A percentile compares a stretch with the other conserved stretches of the same genome.
Conservation (phyloP, 225 moss, liverwort and hornwort genomes). For the Marchantia polymorpha region DNA sequence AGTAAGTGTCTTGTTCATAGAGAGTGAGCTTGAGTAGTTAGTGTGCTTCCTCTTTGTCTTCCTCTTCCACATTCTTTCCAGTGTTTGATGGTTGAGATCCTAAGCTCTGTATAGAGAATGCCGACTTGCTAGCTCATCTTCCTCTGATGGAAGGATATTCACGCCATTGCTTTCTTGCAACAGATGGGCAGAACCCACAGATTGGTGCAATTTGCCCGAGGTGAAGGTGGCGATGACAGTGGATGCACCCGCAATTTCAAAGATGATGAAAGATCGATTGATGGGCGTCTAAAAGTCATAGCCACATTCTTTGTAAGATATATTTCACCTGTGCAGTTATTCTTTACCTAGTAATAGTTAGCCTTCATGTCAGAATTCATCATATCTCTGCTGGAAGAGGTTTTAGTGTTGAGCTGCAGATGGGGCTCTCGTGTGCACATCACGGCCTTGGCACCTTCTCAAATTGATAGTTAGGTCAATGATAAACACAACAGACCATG, state of each 20-base stretch:
- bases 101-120: neutral
- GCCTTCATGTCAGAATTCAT: too few relatives aligned
- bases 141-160: neutral
- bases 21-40: neutral
- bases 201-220: constrained; percentile 71
- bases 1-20: constrained; percentile 32
- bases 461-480: too few relatives aligned
- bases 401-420: too few relatives aligned
- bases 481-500: too few relatives aligned
- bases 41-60: too few relatives aligned
- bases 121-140: neutral
- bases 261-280: constrained; percentile 70
- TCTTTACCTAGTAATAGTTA: too few relatives aligned
- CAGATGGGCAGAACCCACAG: constrained; percentile 78
- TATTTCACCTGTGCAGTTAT: too few relatives aligned
- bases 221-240: constrained; percentile 95
- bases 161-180: neutral
- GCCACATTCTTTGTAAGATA: too few relatives aligned
- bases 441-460: too few relatives aligned
- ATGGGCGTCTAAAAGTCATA: neutral
- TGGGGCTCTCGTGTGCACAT: too few relatives aligned
- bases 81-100: neutral
- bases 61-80: neutral
- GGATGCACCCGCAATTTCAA: constrained; percentile 56
- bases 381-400: too few relatives aligned